phyloP scores from a whole-genome alignment of 2,329 filamentous ascomycete species.

The Sphaerulina musiva region DNA sequence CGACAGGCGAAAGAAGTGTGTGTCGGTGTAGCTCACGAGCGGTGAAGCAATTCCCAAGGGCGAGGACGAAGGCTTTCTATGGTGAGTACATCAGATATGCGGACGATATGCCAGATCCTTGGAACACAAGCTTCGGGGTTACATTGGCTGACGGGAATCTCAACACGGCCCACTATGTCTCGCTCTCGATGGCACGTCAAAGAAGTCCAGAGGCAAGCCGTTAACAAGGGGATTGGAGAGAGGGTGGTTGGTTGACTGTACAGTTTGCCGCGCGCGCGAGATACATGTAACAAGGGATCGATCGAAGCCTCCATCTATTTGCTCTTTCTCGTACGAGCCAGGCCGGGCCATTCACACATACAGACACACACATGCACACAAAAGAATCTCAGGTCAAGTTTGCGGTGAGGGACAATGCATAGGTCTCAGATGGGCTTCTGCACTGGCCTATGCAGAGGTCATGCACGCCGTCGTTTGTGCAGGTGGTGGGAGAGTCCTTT shows the following conservation, averaged over 20 bases:
- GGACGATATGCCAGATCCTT: constrained; percentile 14
- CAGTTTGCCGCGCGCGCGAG: constrained; percentile 17
- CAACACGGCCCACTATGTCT: constrained; percentile 24
- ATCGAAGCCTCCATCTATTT: constrained; percentile 13
- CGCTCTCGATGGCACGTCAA: constrained; percentile 16
- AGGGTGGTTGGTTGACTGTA: constrained; percentile 1
- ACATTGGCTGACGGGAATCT: constrained; percentile 16
- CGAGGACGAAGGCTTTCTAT: constrained; percentile 24
- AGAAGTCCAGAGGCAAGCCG: constrained; percentile 13
- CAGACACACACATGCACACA: too few species aligned
- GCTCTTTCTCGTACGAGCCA: constrained; percentile 10
- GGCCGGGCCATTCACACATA: constrained; percentile 3
- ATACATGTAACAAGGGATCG: constrained; percentile 16
- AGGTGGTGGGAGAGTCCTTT: constrained; percentile 7
- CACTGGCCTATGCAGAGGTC: constrained; percentile 12
- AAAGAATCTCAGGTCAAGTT: constrained; percentile 12
- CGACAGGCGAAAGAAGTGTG: background rate
- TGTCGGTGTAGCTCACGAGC: constrained; percentile 7
- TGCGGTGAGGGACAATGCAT: constrained; percentile 30
- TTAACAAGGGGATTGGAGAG: constrained; percentile 4
- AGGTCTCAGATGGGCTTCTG: constrained; percentile 20
- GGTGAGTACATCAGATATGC: constrained; percentile 18
- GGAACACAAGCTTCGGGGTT: constrained; percentile 12
- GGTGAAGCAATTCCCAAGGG: constrained; percentile 20
- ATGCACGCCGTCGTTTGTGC: constrained; percentile 19